A percentile compares a stretch with the other conserved stretches of the same genome.
These are phyloP conservation scores for Colletotrichum lindemuthianum DNA, from an alignment of 2,329 filamentous ascomycete genomes.

Conservation along the genomic window DNA sequence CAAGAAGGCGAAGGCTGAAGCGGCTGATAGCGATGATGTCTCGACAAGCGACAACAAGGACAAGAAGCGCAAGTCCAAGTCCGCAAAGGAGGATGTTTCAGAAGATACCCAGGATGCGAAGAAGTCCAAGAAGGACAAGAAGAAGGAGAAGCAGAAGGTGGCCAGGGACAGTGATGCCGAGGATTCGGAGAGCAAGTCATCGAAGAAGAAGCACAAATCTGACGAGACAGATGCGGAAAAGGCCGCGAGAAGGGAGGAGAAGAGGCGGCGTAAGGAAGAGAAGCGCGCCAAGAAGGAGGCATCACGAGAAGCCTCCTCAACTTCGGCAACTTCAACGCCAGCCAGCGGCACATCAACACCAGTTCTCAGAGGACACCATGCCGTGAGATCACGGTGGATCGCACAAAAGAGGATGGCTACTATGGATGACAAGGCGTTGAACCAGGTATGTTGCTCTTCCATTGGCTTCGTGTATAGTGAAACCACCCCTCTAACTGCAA, in stretches of 20 bases:
- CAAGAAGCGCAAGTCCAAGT: constrained; percentile 53
- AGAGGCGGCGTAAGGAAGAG: constrained; percentile 54
- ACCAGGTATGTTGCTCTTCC: constrained; percentile 71
- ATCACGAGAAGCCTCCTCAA: constrained; percentile 37
- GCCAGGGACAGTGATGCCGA: constrained; percentile 49
- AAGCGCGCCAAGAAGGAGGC: constrained; percentile 52
- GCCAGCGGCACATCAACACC: constrained; percentile 59
- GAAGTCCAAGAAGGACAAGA: constrained; percentile 42
- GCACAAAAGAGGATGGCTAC: constrained; percentile 87
- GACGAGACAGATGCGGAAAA: constrained; percentile 47
- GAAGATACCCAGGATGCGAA: constrained; percentile 39
- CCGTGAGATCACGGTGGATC: constrained; percentile 84
- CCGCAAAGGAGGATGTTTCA: constrained; percentile 42
- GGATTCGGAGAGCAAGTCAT: constrained; percentile 38
- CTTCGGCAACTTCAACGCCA: constrained; percentile 49
- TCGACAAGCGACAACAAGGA: constrained; percentile 47
- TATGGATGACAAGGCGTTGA: constrained; percentile 82
- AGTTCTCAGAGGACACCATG: constrained; percentile 68
- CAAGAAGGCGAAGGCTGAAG: constrained; percentile 41
- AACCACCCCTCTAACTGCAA: constrained; percentile 36
- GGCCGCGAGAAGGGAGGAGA: constrained; percentile 62
- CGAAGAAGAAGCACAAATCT: constrained; percentile 45
- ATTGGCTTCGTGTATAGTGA: not conserved
- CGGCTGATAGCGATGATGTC: constrained; percentile 33
- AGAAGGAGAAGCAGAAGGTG: constrained; percentile 44